phyloP scores from a whole-genome alignment of 495 filamentous ascomycete species.

The Glarea lozoyensis region DNA sequence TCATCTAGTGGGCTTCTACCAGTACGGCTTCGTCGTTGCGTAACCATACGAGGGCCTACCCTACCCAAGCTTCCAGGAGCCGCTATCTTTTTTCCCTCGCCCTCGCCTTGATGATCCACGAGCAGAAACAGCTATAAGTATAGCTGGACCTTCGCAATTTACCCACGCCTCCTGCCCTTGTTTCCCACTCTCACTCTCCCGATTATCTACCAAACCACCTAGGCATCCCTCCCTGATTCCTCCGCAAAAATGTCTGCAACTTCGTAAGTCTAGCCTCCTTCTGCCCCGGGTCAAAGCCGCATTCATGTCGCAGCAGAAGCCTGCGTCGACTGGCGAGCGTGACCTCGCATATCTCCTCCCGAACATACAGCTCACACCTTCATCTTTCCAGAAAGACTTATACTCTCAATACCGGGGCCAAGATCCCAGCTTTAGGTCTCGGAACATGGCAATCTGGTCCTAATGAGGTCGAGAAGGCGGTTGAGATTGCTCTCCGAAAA shows the following conservation, averaged over 20 bases:
- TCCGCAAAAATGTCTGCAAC: slow-evolving; percentile 11
- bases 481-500: slow-evolving; percentile 44
- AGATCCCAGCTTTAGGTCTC: slow-evolving; percentile 69
- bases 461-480: slow-evolving; percentile 47
- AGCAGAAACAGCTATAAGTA: slow-evolving; percentile 1
- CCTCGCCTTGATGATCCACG: no score
- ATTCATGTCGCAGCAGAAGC: slow-evolving; percentile 19
- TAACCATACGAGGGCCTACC: no score
- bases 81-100: no score
- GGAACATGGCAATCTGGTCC: slow-evolving; percentile 71
- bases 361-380: slow-evolving; percentile 16
- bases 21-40: no score
- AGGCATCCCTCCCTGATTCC: not conserved
- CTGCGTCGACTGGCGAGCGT: slow-evolving; percentile 14
- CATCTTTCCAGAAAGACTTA: slow-evolving; percentile 27
- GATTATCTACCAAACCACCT: not conserved
- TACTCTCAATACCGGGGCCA: slow-evolving; percentile 67
- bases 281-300: not conserved
- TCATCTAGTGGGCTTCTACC: no score
- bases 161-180: not conserved
- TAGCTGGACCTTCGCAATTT: not conserved
- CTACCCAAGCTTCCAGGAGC: no score
- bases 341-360: slow-evolving; percentile 5
- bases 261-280: slow-evolving; percentile 7
- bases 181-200: not conserved